Percentiles rank a stretch among this genome's conserved stretches.
Evolutionary conservation across 192 early-diverging fungal species (phyloP).

Genomic region (Chytriomyces hyalinus): DNA sequence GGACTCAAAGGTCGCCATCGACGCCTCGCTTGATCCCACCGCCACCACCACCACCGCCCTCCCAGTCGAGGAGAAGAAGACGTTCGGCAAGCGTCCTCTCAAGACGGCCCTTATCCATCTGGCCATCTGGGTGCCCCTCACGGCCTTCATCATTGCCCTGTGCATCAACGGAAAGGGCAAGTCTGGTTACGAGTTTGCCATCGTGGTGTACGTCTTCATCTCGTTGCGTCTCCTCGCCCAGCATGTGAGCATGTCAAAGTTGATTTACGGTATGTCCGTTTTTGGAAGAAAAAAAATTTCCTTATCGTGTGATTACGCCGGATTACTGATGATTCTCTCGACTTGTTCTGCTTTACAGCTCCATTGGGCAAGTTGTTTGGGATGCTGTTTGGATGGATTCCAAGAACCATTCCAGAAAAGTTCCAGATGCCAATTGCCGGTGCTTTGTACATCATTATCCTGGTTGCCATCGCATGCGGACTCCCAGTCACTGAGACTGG

Average conservation of each 20-base stretch:
- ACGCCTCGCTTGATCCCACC: neutral
- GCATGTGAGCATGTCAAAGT: conserved; percentile 50
- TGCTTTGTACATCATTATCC: conserved; percentile 53
- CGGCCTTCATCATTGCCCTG: conserved; percentile 68
- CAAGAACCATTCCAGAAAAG: conserved; percentile 43
- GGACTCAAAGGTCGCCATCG: neutral
- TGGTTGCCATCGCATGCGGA: conserved; percentile 63
- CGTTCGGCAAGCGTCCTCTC: conserved; percentile 47
- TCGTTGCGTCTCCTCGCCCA: conserved; percentile 53
- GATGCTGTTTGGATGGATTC: conserved; percentile 31
- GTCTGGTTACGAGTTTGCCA: conserved; percentile 45
- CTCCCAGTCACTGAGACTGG: conserved; percentile 51
- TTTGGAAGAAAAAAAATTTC: neutral
- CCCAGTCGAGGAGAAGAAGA: conserved; percentile 40
- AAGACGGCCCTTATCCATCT: conserved; percentile 42
- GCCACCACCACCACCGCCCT: neutral
- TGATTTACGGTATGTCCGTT: conserved; percentile 36
- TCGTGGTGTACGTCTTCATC: conserved; percentile 48
- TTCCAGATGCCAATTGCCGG: conserved; percentile 53
- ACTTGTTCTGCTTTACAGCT: neutral
- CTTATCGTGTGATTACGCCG: neutral
- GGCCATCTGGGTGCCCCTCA: conserved; percentile 58
- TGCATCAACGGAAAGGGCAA: conserved; percentile 57
- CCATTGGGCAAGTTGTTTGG: conserved; percentile 47
- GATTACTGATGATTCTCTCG: neutral